Evolutionary conservation across 306 rosid species (phyloP), one percentile per base, ranked within the genome.

Genomic region (Coriaria nepalensis): DNA sequence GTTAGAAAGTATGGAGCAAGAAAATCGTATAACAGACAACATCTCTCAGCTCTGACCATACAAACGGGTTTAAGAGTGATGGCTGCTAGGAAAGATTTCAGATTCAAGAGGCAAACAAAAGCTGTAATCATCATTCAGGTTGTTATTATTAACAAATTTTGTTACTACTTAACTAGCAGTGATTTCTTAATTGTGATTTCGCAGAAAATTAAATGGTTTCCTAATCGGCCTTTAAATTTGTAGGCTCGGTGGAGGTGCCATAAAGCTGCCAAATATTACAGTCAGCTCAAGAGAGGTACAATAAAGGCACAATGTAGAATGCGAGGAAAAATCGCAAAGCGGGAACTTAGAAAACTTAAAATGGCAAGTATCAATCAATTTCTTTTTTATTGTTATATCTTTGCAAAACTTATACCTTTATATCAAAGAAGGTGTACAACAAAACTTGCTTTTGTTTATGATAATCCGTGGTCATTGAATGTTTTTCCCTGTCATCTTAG

Each of bases 161-260:
- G 29, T 20, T 20, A 20, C 3, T 20, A 20, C 29, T 42, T 46
- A 43, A 59, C 44, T 58, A 60, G 61, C 54, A 33, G 29, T 11
- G 34, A 43, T 56, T 36, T 40, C 13, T 50, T 45, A n/a, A 6
- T 54, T 35, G 10, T 59, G 36, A 36, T n/a, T 45, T 49, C 35
- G 38, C 32, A 37, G 42, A 41, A 45, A 41, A 40, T 36, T 33
- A 33, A 37, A 43, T 46, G 8, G 33, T 49, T 43, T 2, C 36
- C 36, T 10, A 12, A 50, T 58, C 41, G 38, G 38, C 53, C 39
- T 34, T 8, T 32, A 62, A 71, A 47, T 34, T 48, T 64, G 61
- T 94, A 92, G 98, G 75, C 98, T 48, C 75, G 73, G 37, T 92
- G 87, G 92, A 78, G 86, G 60, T 82, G 98, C 71, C 72, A 82